A percentile compares a stretch with the other conserved stretches of the same genome.
Evolutionary conservation across 1,284 basidiomycete genomes (phyloP).

Genomic region (Puccinia hordei): DNA sequence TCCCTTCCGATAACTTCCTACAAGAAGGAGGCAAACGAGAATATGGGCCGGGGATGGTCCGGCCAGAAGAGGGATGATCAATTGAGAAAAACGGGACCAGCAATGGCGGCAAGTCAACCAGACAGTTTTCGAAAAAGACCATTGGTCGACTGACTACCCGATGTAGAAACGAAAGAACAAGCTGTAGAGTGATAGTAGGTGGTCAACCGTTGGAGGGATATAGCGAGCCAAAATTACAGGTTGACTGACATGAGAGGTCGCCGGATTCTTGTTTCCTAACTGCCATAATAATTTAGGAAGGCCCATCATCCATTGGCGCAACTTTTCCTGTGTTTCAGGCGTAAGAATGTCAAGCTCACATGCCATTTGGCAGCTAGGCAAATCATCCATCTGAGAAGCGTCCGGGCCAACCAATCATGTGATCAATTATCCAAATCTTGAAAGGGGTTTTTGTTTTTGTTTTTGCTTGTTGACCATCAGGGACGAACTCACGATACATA

Average conservation of each 20-base stretch:
- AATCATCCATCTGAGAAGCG: slow-evolving; percentile 41
- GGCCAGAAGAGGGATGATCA: slow-evolving; percentile 9
- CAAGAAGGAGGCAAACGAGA: slow-evolving; percentile 17
- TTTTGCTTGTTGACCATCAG: not conserved
- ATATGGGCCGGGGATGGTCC: slow-evolving; percentile 36
- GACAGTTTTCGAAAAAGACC: slow-evolving; percentile 19
- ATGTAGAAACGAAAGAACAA: slow-evolving; percentile 39
- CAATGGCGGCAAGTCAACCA: not conserved
- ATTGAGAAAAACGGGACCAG: slow-evolving; percentile 37
- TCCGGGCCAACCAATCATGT: not conserved
- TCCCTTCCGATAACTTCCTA: slow-evolving; percentile 19
- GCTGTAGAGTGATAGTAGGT: not conserved
- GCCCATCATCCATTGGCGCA: slow-evolving; percentile 40
- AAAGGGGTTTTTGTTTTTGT: not conserved
- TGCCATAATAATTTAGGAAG: slow-evolving; percentile 46
- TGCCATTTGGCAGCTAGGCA: slow-evolving; percentile 39
- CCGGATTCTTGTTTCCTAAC: slow-evolving; percentile 31
- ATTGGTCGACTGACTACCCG: slow-evolving; percentile 26
- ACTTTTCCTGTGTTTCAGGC: slow-evolving; percentile 23
- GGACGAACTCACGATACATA: slow-evolving; percentile 33
- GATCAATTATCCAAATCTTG: not conserved
- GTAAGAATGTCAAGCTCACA: slow-evolving; percentile 25
- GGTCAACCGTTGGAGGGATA: not conserved
- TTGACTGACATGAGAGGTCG: slow-evolving; percentile 26
- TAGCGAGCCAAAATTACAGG: not conserved